Evolutionary conservation across 108 stramenopile genomes (phyloP).

Genomic region (Licmophora abbreviata): DNA sequence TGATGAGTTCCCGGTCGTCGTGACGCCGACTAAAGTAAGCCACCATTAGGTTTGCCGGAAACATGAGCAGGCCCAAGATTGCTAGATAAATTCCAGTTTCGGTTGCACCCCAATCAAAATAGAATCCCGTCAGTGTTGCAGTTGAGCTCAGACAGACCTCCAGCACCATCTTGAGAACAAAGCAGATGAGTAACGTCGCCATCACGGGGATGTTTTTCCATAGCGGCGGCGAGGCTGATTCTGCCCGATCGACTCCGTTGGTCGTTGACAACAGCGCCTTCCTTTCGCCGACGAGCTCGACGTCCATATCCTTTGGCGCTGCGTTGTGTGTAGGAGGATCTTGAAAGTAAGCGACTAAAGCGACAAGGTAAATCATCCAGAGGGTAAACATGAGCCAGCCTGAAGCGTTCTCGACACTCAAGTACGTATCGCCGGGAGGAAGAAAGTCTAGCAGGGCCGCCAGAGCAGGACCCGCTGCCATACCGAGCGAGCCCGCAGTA

Average conservation of each 20-base stretch:
- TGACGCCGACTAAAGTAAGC: conserved; percentile 28
- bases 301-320: background rate
- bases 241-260: background rate
- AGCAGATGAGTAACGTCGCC: conserved; percentile 43
- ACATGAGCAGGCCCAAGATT: conserved; percentile 44
- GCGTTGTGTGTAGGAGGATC: conserved; percentile 49
- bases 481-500: conserved; percentile 73
- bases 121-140: conserved; percentile 32
- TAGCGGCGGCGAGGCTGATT: conserved; percentile 1
- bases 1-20: conserved; percentile 53
- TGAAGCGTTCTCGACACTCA: conserved; percentile 65
- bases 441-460: conserved; percentile 49
- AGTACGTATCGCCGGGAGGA: conserved; percentile 21
- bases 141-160: conserved; percentile 44
- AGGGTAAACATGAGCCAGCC: conserved; percentile 68
- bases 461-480: conserved; percentile 80
- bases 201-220: conserved; percentile 51
- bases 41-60: conserved; percentile 53
- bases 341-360: conserved; percentile 51
- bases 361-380: conserved; percentile 53
- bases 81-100: conserved; percentile 37
- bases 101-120: conserved; percentile 45
- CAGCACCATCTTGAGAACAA: conserved; percentile 58
- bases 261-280: conserved; percentile 1
- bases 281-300: conserved; percentile 4